These are phyloP conservation scores for Dissophora ornata DNA, from an alignment of 192 early-diverging fungal genomes.

Conservation along the genomic window DNA sequence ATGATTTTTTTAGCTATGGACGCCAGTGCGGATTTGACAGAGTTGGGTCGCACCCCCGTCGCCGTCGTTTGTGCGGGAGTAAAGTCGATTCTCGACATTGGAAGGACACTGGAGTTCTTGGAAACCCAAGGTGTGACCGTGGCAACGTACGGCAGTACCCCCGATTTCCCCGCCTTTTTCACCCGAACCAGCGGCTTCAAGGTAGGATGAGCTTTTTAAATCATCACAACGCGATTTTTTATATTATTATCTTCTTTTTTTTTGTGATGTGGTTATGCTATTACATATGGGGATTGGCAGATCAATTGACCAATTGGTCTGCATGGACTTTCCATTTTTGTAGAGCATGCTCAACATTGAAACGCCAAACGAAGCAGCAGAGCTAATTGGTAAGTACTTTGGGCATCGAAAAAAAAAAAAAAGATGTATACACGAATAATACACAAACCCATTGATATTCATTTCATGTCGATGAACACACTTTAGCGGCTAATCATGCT, in stretches of 20 bases:
- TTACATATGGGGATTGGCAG: too few relatives aligned
- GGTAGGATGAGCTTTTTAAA: too few relatives aligned
- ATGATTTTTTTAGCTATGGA: slow-evolving; percentile 71
- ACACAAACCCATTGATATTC: too few relatives aligned
- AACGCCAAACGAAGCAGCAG: slow-evolving; percentile 64
- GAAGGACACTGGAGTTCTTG: slow-evolving; percentile 89
- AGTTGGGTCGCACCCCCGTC: slow-evolving; percentile 90
- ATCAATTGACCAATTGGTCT: too few relatives aligned
- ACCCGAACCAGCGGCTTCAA: slow-evolving; percentile 77
- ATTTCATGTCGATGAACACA: background rate
- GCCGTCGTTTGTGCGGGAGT: slow-evolving; percentile 96
- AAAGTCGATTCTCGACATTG: slow-evolving; percentile 96
- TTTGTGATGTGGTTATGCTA: too few relatives aligned
- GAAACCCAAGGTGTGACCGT: slow-evolving; percentile 96
- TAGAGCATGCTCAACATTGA: slow-evolving; percentile 66
- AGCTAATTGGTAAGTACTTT: slow-evolving; percentile 66
- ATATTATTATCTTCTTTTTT: too few relatives aligned
- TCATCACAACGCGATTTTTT: too few relatives aligned
- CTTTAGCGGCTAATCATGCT: slow-evolving; percentile 64
- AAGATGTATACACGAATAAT: too few relatives aligned
- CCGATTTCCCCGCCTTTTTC: slow-evolving; percentile 93
- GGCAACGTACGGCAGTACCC: slow-evolving; percentile 73
- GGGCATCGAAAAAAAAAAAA: too few relatives aligned
- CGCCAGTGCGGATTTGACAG: slow-evolving; percentile 91
- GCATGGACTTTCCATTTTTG: too few relatives aligned